These are phyloP conservation scores for Geoglossum cookeanum DNA, from an alignment of 2,329 filamentous ascomycete genomes.

Conservation along the genomic window DNA sequence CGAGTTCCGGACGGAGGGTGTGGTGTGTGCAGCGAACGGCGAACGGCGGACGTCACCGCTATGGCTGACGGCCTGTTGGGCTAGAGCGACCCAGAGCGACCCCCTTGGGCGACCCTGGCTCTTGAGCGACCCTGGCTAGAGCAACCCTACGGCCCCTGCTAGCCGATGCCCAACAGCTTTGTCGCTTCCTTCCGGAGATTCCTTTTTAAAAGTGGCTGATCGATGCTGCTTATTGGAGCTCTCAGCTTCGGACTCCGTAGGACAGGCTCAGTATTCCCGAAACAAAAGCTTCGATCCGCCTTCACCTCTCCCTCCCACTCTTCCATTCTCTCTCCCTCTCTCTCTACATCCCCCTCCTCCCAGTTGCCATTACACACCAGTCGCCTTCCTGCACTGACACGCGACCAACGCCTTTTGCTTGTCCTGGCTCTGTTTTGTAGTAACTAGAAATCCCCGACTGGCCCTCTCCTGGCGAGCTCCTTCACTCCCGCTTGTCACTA, in stretches of 20 bases:
- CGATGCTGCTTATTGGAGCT: neutral
- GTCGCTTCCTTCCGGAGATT: neutral
- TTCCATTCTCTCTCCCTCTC: neutral
- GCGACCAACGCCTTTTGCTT: neutral
- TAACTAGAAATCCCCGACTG: too few relatives aligned
- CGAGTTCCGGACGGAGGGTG: neutral
- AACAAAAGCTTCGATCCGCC: neutral
- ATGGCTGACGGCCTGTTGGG: neutral
- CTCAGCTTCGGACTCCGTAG: neutral
- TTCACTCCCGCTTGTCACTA: neutral
- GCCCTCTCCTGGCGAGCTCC: neutral
- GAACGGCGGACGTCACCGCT: neutral
- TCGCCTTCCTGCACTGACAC: neutral
- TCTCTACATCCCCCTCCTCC: neutral
- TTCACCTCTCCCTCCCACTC: neutral
- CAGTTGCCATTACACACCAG: neutral
- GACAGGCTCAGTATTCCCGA: neutral
- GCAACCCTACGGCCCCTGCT: neutral
- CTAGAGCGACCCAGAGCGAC: neutral
- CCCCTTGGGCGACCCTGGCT: too few relatives aligned
- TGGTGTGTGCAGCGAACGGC: neutral
- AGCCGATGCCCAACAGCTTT: neutral
- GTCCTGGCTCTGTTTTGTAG: neutral
- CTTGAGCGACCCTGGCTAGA: too few relatives aligned
- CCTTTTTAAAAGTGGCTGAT: neutral